These are phyloP conservation scores for Agrocybe pediades DNA, from an alignment of 768 basidiomycete species.

Conservation along the genomic window DNA sequence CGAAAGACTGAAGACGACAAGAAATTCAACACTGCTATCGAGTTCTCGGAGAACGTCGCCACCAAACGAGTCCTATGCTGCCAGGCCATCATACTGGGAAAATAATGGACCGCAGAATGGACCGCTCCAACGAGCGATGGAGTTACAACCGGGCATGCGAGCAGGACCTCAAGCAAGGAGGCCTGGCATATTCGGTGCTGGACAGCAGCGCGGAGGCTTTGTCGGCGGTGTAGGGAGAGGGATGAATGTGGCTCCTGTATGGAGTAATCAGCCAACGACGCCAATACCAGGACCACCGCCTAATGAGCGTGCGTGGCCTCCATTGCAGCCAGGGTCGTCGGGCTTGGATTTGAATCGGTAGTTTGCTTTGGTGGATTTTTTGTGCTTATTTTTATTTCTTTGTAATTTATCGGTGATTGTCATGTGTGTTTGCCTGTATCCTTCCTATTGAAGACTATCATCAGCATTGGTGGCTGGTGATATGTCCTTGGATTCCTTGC, in stretches of 20 bases:
- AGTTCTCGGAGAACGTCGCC: constrained; percentile 31
- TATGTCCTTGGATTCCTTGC: constrained; percentile 40
- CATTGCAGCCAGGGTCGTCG: constrained; percentile 20
- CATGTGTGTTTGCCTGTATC: constrained; percentile 4
- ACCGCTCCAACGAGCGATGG: constrained; percentile 48
- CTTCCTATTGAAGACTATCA: constrained; percentile 12
- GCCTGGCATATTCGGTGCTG: constrained; percentile 58
- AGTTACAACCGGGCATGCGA: constrained; percentile 53
- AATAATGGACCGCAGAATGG: constrained; percentile 30
- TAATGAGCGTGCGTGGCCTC: constrained; percentile 47
- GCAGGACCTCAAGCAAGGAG: constrained; percentile 54
- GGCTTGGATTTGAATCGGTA: constrained; percentile 22
- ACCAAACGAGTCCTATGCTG: constrained; percentile 16
- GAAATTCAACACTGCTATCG: constrained; percentile 35
- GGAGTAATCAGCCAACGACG: constrained; percentile 41
- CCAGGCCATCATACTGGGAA: constrained; percentile 32
- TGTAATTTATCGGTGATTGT: constrained; percentile 4
- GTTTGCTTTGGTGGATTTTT: not conserved
- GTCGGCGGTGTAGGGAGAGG: constrained; percentile 30
- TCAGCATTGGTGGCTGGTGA: not conserved
- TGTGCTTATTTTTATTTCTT: constrained; percentile 7
- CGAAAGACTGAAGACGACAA: constrained; percentile 44
- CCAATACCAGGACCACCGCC: constrained; percentile 37
- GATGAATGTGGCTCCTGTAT: constrained; percentile 24
- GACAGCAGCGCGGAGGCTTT: constrained; percentile 38